Percentiles rank a stretch among this genome's conserved stretches.
Evolutionary conservation across 2,329 filamentous ascomycete species (phyloP).

Genomic region (Colletotrichum paranaense): DNA sequence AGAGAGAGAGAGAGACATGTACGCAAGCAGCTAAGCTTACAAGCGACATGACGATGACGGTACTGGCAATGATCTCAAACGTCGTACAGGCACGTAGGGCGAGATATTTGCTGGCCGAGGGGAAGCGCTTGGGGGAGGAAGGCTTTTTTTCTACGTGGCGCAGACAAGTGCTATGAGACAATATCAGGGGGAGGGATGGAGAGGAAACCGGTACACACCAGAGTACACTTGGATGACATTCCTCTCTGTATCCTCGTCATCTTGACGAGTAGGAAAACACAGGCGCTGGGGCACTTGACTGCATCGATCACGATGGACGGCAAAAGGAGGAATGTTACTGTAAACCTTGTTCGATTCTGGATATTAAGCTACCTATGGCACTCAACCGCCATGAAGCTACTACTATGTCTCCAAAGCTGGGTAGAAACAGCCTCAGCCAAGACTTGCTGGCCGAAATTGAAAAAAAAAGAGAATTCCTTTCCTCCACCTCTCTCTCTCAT

Average conservation of each 20-base stretch:
- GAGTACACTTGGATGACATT: neutral
- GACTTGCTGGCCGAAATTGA: neutral
- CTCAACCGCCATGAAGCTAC: constrained; percentile 6
- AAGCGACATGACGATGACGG: neutral
- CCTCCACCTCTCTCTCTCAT: neutral
- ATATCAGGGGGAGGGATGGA: neutral
- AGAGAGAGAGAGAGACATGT: neutral
- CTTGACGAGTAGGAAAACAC: neutral
- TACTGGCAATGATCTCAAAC: neutral
- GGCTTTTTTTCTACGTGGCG: neutral
- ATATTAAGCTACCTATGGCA: constrained; percentile 32
- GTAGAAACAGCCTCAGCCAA: constrained; percentile 11
- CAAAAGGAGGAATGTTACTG: neutral
- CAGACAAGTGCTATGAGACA: neutral
- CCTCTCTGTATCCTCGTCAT: neutral
- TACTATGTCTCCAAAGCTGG: constrained; percentile 12
- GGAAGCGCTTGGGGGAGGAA: neutral
- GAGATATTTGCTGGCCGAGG: neutral
- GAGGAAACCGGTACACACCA: neutral
- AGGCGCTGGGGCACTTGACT: neutral
- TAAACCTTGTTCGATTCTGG: constrained; percentile 17
- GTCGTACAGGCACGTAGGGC: neutral
- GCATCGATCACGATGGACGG: neutral
- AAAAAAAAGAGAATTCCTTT: neutral
- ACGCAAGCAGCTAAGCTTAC: neutral